These are phyloP conservation scores for Fusarium acutatum DNA, from an alignment of 2,329 filamentous ascomycete genomes.

Conservation along the genomic window DNA sequence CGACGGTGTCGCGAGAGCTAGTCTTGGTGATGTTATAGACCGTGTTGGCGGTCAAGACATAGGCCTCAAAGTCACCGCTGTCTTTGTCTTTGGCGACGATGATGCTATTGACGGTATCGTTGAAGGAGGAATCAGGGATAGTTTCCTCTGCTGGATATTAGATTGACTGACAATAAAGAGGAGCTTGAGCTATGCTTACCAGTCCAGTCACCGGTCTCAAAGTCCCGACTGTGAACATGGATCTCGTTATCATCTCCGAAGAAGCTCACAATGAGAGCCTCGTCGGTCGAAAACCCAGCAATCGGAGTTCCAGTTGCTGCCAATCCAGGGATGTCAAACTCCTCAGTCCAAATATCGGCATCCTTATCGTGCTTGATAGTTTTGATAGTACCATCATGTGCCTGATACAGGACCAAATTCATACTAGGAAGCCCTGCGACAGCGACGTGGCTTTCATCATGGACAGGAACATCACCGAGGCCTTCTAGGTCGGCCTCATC, in stretches of 20 bases:
- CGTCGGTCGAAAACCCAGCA: background rate
- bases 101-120: background rate
- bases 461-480: background rate
- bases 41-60: background rate
- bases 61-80: background rate
- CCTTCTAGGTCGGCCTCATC: background rate
- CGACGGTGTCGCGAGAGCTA: background rate
- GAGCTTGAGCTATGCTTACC: background rate
- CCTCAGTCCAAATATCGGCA: fast-evolving
- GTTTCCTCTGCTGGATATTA: background rate
- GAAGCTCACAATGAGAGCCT: background rate
- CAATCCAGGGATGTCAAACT: background rate
- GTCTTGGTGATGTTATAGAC: background rate
- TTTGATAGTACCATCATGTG: background rate
- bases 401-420: background rate
- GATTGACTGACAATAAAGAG: fast-evolving
- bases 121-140: background rate
- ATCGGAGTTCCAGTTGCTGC: background rate
- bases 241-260: background rate
- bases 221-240: background rate
- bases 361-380: background rate
- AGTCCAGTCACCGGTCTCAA: background rate
- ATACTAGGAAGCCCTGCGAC: background rate
- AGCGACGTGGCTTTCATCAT: background rate
- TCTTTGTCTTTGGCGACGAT: background rate